A percentile compares a stretch with the other conserved stretches of the same genome.
These are phyloP conservation scores for Bidens hawaiensis DNA, from an alignment of 140 eudicot species.

Conservation along the genomic window DNA sequence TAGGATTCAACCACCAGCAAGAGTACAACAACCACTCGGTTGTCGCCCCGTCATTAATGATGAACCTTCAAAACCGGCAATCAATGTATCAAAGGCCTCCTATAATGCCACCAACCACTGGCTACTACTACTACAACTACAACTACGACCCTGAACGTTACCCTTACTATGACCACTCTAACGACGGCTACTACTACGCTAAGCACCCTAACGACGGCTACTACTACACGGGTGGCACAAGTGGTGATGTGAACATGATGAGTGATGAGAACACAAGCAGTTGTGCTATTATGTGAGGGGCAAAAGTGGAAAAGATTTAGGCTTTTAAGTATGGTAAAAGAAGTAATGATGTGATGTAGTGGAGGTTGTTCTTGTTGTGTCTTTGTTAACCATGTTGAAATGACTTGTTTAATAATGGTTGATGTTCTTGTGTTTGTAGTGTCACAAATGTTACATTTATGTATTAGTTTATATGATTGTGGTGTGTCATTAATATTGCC, in stretches of 20 bases:
- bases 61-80: constrained; percentile 65
- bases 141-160: constrained; percentile 36
- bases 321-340: constrained; percentile 1
- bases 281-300: constrained; percentile 69
- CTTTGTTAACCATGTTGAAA: constrained; percentile 13
- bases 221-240: constrained; percentile 15
- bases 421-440: background rate
- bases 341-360: constrained; percentile 8
- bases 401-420: constrained; percentile 11
- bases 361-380: constrained; percentile 21
- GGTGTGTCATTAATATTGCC: no score
- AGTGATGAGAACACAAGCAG: constrained; percentile 57
- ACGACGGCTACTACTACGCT: no score
- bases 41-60: constrained; percentile 50
- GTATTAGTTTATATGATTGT: background rate
- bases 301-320: background rate
- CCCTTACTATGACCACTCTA: constrained; percentile 15
- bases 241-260: constrained; percentile 37
- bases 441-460: background rate
- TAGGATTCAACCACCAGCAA: constrained; percentile 36
- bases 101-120: constrained; percentile 55
- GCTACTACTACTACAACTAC: constrained; percentile 45
- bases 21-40: constrained; percentile 28
- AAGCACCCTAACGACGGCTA: no score
- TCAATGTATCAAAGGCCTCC: constrained; percentile 68